These are phyloP conservation scores for Ceratocystis lukuohia DNA, from an alignment of 2,329 filamentous ascomycete genomes.

Conservation along the genomic window DNA sequence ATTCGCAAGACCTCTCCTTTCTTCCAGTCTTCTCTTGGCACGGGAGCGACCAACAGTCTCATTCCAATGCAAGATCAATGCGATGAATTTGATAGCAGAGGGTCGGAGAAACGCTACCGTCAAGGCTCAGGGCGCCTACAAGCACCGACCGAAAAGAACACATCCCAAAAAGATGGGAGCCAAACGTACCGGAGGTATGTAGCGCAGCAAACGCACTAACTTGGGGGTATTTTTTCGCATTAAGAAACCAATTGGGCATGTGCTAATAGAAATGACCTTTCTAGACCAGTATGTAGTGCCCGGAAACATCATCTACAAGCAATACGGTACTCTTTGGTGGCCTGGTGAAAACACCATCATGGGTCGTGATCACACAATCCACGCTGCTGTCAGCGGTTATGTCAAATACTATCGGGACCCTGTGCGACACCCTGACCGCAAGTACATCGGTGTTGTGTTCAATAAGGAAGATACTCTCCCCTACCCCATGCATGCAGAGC, in stretches of 20 bases:
- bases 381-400: conserved; percentile 70
- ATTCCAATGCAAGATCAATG: conserved; percentile 19
- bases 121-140: conserved; percentile 56
- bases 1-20: conserved; percentile 21
- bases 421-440: conserved; percentile 62
- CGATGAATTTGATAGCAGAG: conserved; percentile 24
- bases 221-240: no score
- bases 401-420: conserved; percentile 96
- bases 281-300: conserved; percentile 83
- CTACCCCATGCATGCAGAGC: conserved; percentile 57
- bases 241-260: not conserved
- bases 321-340: conserved; percentile 88
- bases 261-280: not conserved
- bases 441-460: conserved; percentile 91
- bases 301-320: conserved; percentile 96
- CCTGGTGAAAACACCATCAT: conserved; percentile 91
- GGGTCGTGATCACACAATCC: conserved; percentile 94
- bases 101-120: conserved; percentile 43
- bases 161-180: conserved; percentile 77
- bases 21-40: conserved; percentile 16
- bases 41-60: conserved; percentile 21
- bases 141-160: conserved; percentile 45
- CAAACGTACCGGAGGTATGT: conserved; percentile 74
- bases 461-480: conserved; percentile 70
- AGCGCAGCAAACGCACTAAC: not conserved